Conservation (phyloP, 1,284 basidiomycete species). For the Rhodotorula mucilaginosa region DNA sequence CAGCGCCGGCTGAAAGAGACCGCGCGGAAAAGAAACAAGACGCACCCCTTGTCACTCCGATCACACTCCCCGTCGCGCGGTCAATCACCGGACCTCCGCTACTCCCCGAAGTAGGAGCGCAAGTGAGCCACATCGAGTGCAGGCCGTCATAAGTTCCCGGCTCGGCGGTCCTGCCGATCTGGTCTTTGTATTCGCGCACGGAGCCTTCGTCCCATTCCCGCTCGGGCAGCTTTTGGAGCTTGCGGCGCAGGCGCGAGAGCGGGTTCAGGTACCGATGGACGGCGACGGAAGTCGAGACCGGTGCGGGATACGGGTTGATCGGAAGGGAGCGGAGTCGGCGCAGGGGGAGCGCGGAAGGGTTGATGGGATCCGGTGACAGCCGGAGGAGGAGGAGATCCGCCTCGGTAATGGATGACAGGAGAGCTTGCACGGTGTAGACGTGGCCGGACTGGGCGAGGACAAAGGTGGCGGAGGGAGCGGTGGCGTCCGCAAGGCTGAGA, state of each 20-base stretch:
- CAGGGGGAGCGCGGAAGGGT: slow-evolving; percentile 48
- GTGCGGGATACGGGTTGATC: slow-evolving; percentile 66
- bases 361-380: slow-evolving; percentile 42
- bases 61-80: slow-evolving; percentile 62
- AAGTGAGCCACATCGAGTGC: slow-evolving; percentile 59
- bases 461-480: slow-evolving; percentile 51
- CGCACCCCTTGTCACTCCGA: slow-evolving; percentile 65
- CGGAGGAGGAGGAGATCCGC: slow-evolving; percentile 57
- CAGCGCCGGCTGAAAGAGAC: too few relatives aligned
- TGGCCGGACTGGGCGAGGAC: slow-evolving; percentile 33
- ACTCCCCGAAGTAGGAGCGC: slow-evolving; percentile 64
- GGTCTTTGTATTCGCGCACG: slow-evolving; percentile 61
- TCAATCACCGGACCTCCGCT: slow-evolving; percentile 71
- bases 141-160: slow-evolving; percentile 69
- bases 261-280: slow-evolving; percentile 48
- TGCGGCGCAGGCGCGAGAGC: slow-evolving; percentile 24
- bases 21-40: too few relatives aligned
- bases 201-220: slow-evolving; percentile 59
- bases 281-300: slow-evolving; percentile 55
- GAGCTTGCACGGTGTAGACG: slow-evolving; percentile 49
- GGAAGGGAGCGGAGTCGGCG: slow-evolving; percentile 58
- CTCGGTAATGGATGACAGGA: slow-evolving; percentile 61
- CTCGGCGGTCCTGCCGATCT: slow-evolving; percentile 53
- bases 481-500: slow-evolving; percentile 31
- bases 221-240: slow-evolving; percentile 46